A percentile compares a stretch with the other conserved stretches of the same genome.
These are phyloP conservation scores for Selenicereus undatus DNA, from an alignment of 148 eudicot species.

Conservation along the genomic window DNA sequence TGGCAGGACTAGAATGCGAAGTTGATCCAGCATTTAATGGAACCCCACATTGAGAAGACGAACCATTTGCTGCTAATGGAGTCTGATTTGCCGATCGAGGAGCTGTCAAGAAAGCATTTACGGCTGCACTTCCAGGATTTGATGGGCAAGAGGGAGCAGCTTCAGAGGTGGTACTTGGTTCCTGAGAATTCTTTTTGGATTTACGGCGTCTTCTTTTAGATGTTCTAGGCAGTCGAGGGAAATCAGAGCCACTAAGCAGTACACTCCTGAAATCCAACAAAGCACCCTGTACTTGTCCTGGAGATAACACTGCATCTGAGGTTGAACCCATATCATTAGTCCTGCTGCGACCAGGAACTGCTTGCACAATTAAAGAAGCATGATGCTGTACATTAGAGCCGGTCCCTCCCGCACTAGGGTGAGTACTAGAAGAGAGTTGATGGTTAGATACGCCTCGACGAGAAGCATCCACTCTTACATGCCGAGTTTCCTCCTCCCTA, in stretches of 20 bases:
- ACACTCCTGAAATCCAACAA: constrained; percentile 38
- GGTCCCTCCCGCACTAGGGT: constrained; percentile 31
- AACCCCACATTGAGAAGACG: constrained; percentile 29
- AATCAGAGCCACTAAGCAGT: constrained; percentile 43
- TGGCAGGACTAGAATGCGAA: background rate
- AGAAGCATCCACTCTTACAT: constrained; percentile 29
- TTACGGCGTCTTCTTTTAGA: constrained; percentile 44
- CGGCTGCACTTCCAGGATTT: background rate
- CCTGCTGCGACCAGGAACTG: constrained; percentile 23
- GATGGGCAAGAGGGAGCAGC: constrained; percentile 24
- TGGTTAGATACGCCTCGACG: constrained; percentile 13
- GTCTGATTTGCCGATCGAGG: constrained; percentile 2
- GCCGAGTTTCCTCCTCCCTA: constrained; percentile 44
- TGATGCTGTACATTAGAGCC: constrained; percentile 13
- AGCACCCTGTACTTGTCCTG: constrained; percentile 51
- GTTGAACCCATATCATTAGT: constrained; percentile 28
- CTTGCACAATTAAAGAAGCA: constrained; percentile 30
- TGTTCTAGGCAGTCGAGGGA: constrained; percentile 62
- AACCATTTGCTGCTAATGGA: constrained; percentile 30
- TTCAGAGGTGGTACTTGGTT: constrained; percentile 34
- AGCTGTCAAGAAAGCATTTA: background rate
- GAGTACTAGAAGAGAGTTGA: constrained; percentile 14
- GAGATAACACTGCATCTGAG: constrained; percentile 39
- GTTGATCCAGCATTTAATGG: constrained; percentile 4
- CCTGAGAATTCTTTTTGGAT: constrained; percentile 40